Percentiles rank a stretch among this genome's conserved stretches.
Evolutionary conservation across 345 rosid genomes (phyloP).

Genomic region (Syzygium grande): DNA sequence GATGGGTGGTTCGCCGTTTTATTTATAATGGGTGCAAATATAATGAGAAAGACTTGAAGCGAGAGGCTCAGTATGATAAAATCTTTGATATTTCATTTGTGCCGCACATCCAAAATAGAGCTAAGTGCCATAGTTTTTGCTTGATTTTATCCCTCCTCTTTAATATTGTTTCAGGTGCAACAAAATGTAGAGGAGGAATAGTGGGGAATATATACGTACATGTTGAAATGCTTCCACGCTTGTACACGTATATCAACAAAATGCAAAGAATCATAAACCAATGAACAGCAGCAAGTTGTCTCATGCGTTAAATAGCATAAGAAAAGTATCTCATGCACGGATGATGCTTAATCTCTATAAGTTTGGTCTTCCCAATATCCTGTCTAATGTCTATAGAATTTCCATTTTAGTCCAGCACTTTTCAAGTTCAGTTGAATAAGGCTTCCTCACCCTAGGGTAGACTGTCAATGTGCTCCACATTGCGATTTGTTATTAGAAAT

Average conservation of each 20-base stretch:
- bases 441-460: too few relatives aligned
- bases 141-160: not conserved
- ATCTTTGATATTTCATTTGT: not conserved
- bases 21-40: not conserved
- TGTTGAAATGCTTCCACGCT: not conserved
- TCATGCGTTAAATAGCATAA: rapidly evolving
- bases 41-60: not conserved
- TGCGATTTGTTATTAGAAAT: too few relatives aligned
- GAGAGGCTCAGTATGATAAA: not conserved
- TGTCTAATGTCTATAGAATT: too few relatives aligned
- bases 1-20: not conserved
- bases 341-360: not conserved
- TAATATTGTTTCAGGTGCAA: too few relatives aligned
- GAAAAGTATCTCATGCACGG: not conserved
- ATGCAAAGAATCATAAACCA: rapidly evolving
- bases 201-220: not conserved
- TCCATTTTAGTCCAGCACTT: too few relatives aligned
- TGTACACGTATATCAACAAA: not conserved
- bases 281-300: not conserved
- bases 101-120: not conserved
- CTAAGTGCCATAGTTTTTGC: not conserved
- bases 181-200: not conserved
- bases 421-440: too few relatives aligned
- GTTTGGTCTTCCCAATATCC: too few relatives aligned
- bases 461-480: too few relatives aligned